Evolutionary conservation across 2,329 filamentous ascomycete genomes (phyloP), one percentile per base, ranked within the genome.

Genomic region (Talaromyces sp.): DNA sequence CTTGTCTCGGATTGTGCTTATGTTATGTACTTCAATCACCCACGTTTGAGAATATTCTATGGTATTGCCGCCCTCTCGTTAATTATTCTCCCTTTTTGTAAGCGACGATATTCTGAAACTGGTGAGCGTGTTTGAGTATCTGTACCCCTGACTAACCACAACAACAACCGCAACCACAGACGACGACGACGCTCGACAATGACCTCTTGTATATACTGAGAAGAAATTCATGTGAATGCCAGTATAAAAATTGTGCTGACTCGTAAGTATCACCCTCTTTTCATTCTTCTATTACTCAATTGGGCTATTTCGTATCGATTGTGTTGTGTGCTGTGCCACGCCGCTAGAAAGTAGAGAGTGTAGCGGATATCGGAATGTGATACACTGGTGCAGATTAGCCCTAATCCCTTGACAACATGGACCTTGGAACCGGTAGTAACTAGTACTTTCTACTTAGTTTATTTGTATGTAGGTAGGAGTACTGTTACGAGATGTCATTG

Each of bases 351-450:
- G 36, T 36, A 36, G 29, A 22, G 11, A 51, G 49, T 54, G 49
- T 19, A n/a, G 2, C 25, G 15, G 15, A 29, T 17, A n/a, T 27
- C 47, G 51, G 15, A 34, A 58, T 43, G 34, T 60, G 58, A 60
- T 49, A 60, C 58, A 60, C 36, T 60, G 58, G 58, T 60, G 58
- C 58, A 60, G 58, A 47, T 47, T 60, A 60, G 58, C 58, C 58
- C 38, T 60, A 34, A 60, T 29, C 11, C 38, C 36, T 17, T 8
- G 3, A 7, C 47, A 11, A 36, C n/a, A n/a, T n/a, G n/a, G n/a
- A n/a, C 34, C 6, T 36, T 29, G 27, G 27, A 29, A 29, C 27
- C 27, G n/a, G n/a, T n/a, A n/a, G n/a, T n/a, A n/a, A n/a, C n/a
- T n/a, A n/a, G n/a, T n/a, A n/a, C n/a, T n/a, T n/a, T n/a, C n/a